Conservation (phyloP, 1,284 basidiomycete genomes). For the Naganishia liquefaciens region DNA sequence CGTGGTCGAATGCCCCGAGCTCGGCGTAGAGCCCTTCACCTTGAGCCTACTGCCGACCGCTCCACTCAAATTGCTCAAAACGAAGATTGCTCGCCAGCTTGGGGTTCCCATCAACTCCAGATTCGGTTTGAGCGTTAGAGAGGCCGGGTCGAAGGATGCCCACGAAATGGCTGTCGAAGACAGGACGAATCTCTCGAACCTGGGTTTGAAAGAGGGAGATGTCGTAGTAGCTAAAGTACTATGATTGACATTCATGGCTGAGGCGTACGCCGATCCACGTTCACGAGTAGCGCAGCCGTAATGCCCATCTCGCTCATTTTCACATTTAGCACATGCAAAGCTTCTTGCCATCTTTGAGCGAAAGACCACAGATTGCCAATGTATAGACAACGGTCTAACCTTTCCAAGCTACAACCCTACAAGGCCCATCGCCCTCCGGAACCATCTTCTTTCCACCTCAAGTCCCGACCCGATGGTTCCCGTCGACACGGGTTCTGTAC, state of each 20-base stretch:
- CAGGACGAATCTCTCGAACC: slow-evolving; percentile 5
- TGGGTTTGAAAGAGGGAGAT: slow-evolving; percentile 16
- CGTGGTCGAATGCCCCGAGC: slow-evolving; percentile 3
- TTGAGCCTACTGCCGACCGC: slow-evolving; percentile 24
- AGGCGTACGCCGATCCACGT: no score
- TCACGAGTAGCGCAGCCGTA: no score
- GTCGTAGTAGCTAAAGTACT: neutral
- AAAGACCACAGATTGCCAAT: no score
- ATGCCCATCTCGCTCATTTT: no score
- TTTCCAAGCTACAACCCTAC: slow-evolving; percentile 19
- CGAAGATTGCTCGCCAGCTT: slow-evolving; percentile 25
- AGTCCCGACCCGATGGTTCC: slow-evolving; percentile 8
- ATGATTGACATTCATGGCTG: neutral
- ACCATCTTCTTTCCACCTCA: slow-evolving; percentile 28
- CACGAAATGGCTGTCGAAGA: slow-evolving; percentile 5
- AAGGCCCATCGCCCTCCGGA: slow-evolving; percentile 14
- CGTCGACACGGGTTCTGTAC: slow-evolving; percentile 4
- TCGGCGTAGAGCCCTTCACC: slow-evolving; percentile 4
- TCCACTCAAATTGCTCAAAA: slow-evolving; percentile 23
- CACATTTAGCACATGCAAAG: no score
- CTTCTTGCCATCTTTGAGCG: no score
- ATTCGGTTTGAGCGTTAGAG: slow-evolving; percentile 8
- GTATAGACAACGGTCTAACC: neutral
- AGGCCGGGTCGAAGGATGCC: neutral
- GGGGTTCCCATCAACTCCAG: slow-evolving; percentile 17